Conservation (phyloP, 1,284 basidiomycete species). For the Vanrija humicola region DNA sequence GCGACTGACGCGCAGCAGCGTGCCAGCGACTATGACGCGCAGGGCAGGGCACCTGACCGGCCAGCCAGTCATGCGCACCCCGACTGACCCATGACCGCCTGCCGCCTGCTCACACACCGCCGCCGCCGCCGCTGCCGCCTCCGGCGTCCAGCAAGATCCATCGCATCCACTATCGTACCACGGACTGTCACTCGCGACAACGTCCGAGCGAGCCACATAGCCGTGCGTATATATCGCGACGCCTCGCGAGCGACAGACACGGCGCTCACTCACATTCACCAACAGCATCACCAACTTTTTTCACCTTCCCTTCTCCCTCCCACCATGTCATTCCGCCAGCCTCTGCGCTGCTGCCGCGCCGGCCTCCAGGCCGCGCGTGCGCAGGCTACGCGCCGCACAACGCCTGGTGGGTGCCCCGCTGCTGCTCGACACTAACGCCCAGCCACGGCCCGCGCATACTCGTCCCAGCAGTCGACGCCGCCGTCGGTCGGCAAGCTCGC, state of each 20-base stretch:
- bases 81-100: too few relatives aligned
- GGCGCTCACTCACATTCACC: neutral
- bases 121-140: too few relatives aligned
- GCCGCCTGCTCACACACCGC: too few relatives aligned
- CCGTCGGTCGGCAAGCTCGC: neutral
- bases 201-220: neutral
- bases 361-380: slow-evolving; percentile 4
- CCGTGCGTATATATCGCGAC: neutral
- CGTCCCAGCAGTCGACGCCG: neutral
- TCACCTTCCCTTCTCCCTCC: neutral
- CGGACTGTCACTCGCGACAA: neutral
- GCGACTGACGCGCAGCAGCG: too few relatives aligned
- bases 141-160: too few relatives aligned
- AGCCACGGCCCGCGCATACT: slow-evolving; percentile 5
- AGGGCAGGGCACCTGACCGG: too few relatives aligned
- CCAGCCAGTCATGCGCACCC: too few relatives aligned
- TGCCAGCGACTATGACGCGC: too few relatives aligned
- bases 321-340: slow-evolving; percentile 5
- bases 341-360: slow-evolving; percentile 9
- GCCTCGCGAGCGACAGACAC: too few relatives aligned
- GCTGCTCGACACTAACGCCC: too few relatives aligned
- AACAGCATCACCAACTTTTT: neutral
- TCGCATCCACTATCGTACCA: neutral
- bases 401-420: neutral
- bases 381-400: neutral